Evolutionary conservation across 2,329 filamentous ascomycete species (phyloP).

Genomic region (Claviceps capensis): DNA sequence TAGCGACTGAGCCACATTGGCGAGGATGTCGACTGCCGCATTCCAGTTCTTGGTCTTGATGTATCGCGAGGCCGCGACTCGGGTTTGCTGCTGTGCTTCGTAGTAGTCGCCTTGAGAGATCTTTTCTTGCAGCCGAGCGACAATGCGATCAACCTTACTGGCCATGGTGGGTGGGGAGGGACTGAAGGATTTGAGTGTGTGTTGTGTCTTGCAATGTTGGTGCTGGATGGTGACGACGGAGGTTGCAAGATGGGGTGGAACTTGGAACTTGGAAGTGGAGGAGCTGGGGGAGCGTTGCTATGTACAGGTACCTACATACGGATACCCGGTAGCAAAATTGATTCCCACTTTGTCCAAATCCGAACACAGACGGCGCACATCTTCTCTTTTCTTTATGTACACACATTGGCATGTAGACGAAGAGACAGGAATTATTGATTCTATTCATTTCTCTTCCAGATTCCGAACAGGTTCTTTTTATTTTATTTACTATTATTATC

Average conservation of each 20-base stretch:
- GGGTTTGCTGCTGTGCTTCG: conserved; percentile 96
- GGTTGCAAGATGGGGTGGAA: not conserved
- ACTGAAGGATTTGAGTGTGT: not conserved
- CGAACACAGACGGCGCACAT: not conserved
- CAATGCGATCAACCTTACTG: conserved; percentile 34
- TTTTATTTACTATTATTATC: too few species aligned
- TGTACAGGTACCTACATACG: not conserved
- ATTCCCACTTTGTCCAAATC: not conserved
- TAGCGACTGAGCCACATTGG: conserved; percentile 69
- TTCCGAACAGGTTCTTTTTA: not conserved
- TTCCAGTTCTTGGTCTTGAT: conserved; percentile 75
- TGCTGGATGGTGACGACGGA: not conserved
- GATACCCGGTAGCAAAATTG: not conserved
- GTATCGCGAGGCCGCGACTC: conserved; percentile 87
- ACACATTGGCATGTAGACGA: not conserved
- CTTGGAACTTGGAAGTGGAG: not conserved
- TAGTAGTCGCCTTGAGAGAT: conserved; percentile 90
- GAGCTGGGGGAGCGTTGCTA: not conserved
- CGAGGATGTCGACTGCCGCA: conserved; percentile 77
- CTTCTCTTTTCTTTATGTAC: too few species aligned
- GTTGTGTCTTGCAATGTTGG: not conserved
- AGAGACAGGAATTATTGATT: not conserved
- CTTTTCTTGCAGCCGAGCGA: conserved; percentile 61
- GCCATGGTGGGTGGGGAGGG: conserved; percentile 16
- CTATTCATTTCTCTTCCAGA: not conserved